phyloP scores from a whole-genome alignment of 2,329 filamentous ascomycete genomes.

The Microdochium bolleyi region DNA sequence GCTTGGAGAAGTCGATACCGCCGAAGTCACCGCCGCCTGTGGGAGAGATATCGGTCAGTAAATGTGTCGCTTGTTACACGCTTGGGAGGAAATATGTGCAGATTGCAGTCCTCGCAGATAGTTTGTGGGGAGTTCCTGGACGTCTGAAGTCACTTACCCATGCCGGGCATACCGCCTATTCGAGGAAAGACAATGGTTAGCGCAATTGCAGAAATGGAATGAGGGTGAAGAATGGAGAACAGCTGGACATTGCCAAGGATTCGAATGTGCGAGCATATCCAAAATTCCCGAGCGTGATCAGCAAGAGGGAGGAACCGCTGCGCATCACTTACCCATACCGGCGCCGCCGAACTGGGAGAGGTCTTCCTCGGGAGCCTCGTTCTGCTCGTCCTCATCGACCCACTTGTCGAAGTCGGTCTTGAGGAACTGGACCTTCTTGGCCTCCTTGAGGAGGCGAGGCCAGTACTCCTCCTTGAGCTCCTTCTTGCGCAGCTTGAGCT shows the following conservation, averaged over 20 bases:
- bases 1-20: conserved; percentile 91
- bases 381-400: conserved; percentile 98
- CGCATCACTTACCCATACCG: conserved; percentile 43
- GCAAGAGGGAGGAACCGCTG: neutral
- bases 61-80: neutral
- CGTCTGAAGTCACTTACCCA: conserved; percentile 16
- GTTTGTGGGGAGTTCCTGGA: too few species aligned
- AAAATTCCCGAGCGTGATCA: conserved; percentile 12
- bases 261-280: neutral
- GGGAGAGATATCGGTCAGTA: conserved; percentile 10
- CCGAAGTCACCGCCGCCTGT: conserved; percentile 60
- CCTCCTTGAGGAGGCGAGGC: conserved; percentile 88
- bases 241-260: too few species aligned
- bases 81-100: neutral
- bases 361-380: conserved; percentile 80
- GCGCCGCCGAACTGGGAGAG: conserved; percentile 53
- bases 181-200: too few species aligned
- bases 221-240: too few species aligned
- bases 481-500: conserved; percentile 95
- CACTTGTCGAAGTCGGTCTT: conserved; percentile 99
- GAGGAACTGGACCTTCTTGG: conserved; percentile 85
- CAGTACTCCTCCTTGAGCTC: conserved; percentile 91
- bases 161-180: conserved; percentile 10
- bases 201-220: too few species aligned
- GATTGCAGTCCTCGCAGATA: too few species aligned